Conservation (phyloP, 805 yeast genomes). For the Pichia manshurica region DNA sequence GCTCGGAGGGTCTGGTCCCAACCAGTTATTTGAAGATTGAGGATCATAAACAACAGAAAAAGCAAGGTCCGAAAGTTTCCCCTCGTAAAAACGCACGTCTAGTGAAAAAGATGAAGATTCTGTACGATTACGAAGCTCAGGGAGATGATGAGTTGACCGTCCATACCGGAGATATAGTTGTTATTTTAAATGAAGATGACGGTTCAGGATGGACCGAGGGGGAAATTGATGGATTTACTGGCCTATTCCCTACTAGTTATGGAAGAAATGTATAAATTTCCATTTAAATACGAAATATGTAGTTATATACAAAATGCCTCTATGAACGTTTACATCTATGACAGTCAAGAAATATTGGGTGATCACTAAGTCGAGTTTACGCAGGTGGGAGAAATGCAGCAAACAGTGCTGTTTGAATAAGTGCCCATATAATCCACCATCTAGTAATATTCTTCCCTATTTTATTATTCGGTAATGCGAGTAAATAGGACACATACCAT, state of each 20-base stretch:
- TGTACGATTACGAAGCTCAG: slow-evolving; percentile 71
- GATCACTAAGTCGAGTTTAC: slow-evolving; percentile 24
- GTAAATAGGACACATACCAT: slow-evolving; percentile 54
- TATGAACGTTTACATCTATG: background rate
- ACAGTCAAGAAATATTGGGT: too few species aligned
- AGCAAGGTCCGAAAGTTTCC: slow-evolving; percentile 61
- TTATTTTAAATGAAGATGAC: slow-evolving; percentile 62
- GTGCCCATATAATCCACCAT: slow-evolving; percentile 55
- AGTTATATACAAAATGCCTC: background rate
- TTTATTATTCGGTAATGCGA: background rate
- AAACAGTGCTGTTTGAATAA: slow-evolving; percentile 63
- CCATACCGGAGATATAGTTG: slow-evolving; percentile 64
- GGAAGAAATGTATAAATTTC: slow-evolving; percentile 34
- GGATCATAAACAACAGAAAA: slow-evolving; percentile 29
- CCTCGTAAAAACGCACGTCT: slow-evolving; percentile 71
- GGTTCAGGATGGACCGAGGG: slow-evolving; percentile 96
- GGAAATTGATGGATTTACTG: slow-evolving; percentile 57
- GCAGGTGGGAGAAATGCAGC: slow-evolving; percentile 88
- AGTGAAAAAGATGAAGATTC: slow-evolving; percentile 57
- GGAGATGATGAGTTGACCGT: slow-evolving; percentile 78
- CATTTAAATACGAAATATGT: too few species aligned
- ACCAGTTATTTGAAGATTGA: slow-evolving; percentile 61
- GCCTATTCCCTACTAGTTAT: slow-evolving; percentile 78
- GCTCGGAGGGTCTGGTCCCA: slow-evolving; percentile 74
- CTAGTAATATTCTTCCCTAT: slow-evolving; percentile 23